phyloP scores from a whole-genome alignment of 1,284 basidiomycete genomes.

The Ceratorhiza oryzae-sativae region DNA sequence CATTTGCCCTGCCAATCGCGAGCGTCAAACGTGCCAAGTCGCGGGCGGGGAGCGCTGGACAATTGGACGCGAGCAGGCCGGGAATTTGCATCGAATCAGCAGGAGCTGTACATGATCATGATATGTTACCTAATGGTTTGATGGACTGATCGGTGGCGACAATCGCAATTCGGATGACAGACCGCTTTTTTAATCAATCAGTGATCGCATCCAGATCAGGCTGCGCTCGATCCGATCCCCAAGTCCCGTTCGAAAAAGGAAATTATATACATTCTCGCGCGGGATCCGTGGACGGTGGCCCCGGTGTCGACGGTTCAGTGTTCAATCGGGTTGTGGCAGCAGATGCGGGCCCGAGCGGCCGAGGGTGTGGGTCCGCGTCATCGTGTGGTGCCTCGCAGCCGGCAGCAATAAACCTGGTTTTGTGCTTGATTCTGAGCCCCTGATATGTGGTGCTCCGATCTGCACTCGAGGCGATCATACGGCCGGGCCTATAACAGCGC shows the following conservation, averaged over 20 bases:
- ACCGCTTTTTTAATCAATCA: constrained; percentile 1
- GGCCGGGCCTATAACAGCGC: constrained; percentile 9
- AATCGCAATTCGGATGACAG: too few species aligned
- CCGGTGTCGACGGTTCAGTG: not conserved
- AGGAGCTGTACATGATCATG: too few species aligned
- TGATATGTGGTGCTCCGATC: constrained; percentile 3
- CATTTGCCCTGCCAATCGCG: constrained; percentile 2
- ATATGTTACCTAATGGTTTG: too few species aligned
- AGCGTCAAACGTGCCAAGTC: not conserved
- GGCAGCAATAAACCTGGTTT: not conserved
- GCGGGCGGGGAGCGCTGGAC: not conserved
- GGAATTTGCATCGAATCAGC: constrained; percentile 14
- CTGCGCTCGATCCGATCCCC: not conserved
- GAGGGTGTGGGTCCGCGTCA: not conserved
- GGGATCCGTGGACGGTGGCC: too few species aligned
- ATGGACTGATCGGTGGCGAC: too few species aligned
- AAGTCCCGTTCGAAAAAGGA: too few species aligned
- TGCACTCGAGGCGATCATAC: too few species aligned
- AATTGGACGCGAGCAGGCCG: not conserved
- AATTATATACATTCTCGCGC: too few species aligned
- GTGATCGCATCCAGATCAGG: not conserved
- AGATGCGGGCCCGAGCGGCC: too few species aligned
- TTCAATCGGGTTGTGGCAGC: not conserved
- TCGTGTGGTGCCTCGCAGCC: not conserved
- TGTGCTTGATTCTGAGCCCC: not conserved